phyloP scores from a whole-genome alignment of 148 eudicot genomes.

The Rhododendron griersonianum region DNA sequence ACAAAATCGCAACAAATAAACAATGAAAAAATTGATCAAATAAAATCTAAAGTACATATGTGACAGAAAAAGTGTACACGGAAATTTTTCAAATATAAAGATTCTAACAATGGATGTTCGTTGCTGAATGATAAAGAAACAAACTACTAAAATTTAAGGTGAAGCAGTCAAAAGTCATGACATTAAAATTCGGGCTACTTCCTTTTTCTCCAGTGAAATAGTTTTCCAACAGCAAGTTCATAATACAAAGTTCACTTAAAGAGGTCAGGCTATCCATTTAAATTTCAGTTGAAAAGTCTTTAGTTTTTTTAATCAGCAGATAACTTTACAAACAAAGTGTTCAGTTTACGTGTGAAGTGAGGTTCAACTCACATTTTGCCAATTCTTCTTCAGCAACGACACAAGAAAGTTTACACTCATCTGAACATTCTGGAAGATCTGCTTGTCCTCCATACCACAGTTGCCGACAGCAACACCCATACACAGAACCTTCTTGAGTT shows the following conservation, averaged over 20 bases:
- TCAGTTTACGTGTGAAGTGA: not conserved
- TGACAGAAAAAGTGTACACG: not conserved
- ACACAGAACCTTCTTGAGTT: slow-evolving; percentile 70
- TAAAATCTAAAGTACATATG: not conserved
- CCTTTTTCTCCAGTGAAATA: not conserved
- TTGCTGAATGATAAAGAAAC: not conserved
- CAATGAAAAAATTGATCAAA: not conserved
- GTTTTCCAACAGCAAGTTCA: not conserved
- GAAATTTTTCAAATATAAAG: not conserved
- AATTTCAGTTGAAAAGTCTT: not conserved
- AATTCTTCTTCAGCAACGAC: slow-evolving; percentile 67
- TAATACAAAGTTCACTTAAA: not conserved
- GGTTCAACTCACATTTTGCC: slow-evolving; percentile 57
- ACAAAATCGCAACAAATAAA: not conserved
- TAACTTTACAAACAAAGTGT: not conserved
- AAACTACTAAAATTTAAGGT: not conserved
- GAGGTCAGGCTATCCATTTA: not conserved
- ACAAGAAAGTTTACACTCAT: slow-evolving; percentile 78
- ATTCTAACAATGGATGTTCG: not conserved
- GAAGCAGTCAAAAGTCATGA: not conserved
- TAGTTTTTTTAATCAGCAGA: not conserved
- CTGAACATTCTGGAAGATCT: slow-evolving; percentile 68
- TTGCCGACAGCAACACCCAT: slow-evolving; percentile 83
- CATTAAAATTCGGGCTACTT: too few species aligned
- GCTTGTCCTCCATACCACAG: slow-evolving; percentile 67